Evolutionary conservation across 768 basidiomycete genomes (phyloP), one percentile per base, ranked within the genome.

Genomic region (Phaffia australis): DNA sequence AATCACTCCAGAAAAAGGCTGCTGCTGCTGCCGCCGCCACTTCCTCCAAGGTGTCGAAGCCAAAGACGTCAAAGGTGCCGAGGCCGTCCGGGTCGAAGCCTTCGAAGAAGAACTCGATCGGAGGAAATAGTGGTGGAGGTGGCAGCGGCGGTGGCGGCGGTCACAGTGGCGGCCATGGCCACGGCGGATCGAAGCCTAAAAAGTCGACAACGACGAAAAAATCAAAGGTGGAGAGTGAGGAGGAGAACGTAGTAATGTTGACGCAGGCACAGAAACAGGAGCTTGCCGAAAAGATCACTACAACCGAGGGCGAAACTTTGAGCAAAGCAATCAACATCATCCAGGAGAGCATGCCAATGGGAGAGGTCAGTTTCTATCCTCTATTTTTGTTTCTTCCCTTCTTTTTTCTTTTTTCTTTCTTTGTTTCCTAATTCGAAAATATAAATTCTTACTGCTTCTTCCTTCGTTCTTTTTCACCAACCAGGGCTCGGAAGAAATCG

Each of bases 211-310:
- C 16, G 63, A 65, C 21, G 59, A 63, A 14, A 74, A 70, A 14
- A 73, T 69, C 5, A 71, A 72, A 69, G 49, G 65, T 55, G 7
- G 76, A 75, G 16, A 72, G 72, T 46, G 69, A 66, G 49, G 60
- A 63, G 19, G 60, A 60, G 9, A 65, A 66, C 61, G 9, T 60
- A 29, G 23, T n/a, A n/a, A n/a, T 25, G 25, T 27, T 97, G 48
- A n/a, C 89, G 60, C 89, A 94, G 75, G 89, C 91, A 71, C 94
- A 98, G 80, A 99, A 99, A 86, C 92, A 95, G 78, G 91, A 97
- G 74, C 80, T 99, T 64, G 94, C 92, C 73, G 92, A 97, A 77
- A 88, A 91, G 60, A 99, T 99, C 71, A 82, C 82, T 68, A 83
- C 83, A 72, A 83, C 95, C 29, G 89, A 95, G 70, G 91, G 86